phyloP scores from a whole-genome alignment of 1,284 basidiomycete genomes.

The Pyrrhoderma noxium region DNA sequence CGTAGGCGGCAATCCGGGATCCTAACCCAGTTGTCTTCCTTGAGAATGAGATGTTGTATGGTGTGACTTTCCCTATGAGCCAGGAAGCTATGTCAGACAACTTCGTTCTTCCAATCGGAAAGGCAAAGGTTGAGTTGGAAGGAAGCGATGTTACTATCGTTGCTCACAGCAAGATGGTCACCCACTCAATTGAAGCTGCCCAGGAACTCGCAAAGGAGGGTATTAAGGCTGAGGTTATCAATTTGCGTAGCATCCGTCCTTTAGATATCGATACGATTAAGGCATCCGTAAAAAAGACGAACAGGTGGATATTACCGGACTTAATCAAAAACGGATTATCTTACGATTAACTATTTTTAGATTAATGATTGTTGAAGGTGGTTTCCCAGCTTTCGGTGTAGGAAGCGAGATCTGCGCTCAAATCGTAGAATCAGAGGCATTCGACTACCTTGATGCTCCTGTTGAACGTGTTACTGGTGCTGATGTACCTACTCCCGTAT shows the following conservation, averaged over 20 bases:
- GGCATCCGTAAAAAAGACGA: slow-evolving; percentile 96
- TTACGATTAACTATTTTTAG: slow-evolving; percentile 32
- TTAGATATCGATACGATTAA: slow-evolving; percentile 97
- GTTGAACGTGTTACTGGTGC: slow-evolving; percentile 98
- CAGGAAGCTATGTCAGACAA: slow-evolving; percentile 92
- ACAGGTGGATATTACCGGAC: slow-evolving; percentile 48
- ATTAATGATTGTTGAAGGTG: slow-evolving; percentile 92
- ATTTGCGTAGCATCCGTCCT: slow-evolving; percentile 91
- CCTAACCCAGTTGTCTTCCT: slow-evolving; percentile 98
- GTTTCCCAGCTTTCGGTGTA: slow-evolving; percentile 97
- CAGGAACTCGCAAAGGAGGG: slow-evolving; percentile 92
- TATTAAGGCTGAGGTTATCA: slow-evolving; percentile 97
- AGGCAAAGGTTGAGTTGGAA: slow-evolving; percentile 92
- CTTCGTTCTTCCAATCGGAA: slow-evolving; percentile 94
- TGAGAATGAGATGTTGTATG: slow-evolving; percentile 99
- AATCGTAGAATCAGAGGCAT: slow-evolving; percentile 92
- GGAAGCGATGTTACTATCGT: slow-evolving; percentile 95
- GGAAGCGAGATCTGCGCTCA: slow-evolving; percentile 97
- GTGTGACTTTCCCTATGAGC: slow-evolving; percentile 93
- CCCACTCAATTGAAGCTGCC: slow-evolving; percentile 88
- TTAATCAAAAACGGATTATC: background rate
- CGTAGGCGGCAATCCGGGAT: slow-evolving; percentile 90
- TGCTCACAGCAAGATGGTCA: slow-evolving; percentile 95
- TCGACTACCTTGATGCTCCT: slow-evolving; percentile 95
- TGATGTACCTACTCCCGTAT: slow-evolving; percentile 90